Evolutionary conservation across 192 early-diverging fungal genomes (phyloP).

Genomic region (Dissophora ornata): DNA sequence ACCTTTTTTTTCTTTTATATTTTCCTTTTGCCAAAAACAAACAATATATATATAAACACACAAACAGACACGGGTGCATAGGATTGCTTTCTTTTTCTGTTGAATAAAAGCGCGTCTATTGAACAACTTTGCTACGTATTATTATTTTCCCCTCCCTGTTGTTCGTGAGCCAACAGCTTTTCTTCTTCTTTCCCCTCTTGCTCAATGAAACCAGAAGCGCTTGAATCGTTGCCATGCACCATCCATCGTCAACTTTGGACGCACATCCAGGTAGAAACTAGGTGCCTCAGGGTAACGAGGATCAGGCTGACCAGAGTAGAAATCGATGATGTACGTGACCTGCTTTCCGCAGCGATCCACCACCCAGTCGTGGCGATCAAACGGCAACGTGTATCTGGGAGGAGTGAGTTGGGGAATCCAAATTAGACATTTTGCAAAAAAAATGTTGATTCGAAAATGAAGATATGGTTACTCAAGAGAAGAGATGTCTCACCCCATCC

Average conservation of each 20-base stretch:
- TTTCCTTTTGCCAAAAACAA: not conserved
- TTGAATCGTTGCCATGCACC: constrained; percentile 69
- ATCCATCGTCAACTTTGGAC: constrained; percentile 76
- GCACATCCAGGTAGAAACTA: constrained; percentile 89
- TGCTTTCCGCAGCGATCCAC: constrained; percentile 90
- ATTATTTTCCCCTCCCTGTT: not conserved
- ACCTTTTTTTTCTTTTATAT: not conserved
- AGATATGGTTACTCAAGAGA: no score
- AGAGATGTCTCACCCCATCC: constrained; percentile 70
- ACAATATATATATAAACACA: no score
- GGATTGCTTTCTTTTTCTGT: no score
- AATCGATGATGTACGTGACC: constrained; percentile 92
- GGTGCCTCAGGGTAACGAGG: constrained; percentile 56
- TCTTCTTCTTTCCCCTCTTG: constrained; percentile 1
- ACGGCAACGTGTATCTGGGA: constrained; percentile 84
- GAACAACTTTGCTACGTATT: no score
- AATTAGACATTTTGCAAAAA: not conserved
- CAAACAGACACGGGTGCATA: no score
- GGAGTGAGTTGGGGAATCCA: not conserved
- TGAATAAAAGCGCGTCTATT: no score
- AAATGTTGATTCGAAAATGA: not conserved
- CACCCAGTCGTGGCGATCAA: constrained; percentile 96
- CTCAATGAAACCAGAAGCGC: constrained; percentile 45
- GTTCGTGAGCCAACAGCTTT: no score
- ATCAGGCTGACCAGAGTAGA: constrained; percentile 79